Conservation (phyloP, 805 yeast genomes). For the Starmerella floricola region DNA sequence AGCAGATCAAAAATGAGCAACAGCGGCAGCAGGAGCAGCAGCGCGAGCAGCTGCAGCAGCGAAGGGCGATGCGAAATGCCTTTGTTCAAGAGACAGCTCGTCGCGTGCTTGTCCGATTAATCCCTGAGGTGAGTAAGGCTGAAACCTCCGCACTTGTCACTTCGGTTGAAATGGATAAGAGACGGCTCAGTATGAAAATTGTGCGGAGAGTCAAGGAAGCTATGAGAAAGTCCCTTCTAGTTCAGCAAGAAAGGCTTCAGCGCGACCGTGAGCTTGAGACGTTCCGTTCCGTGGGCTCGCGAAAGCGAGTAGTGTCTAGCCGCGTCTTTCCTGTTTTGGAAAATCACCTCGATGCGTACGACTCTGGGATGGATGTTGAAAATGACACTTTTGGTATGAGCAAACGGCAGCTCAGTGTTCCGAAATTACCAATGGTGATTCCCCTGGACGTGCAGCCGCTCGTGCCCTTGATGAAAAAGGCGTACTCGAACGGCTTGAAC, state of each 20-base stretch:
- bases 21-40: background rate
- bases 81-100: slow-evolving; percentile 2
- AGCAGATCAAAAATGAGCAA: background rate
- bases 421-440: too few species aligned
- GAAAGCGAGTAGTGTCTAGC: slow-evolving; percentile 5
- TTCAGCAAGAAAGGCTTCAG: background rate
- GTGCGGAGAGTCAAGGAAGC: background rate
- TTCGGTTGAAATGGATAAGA: background rate
- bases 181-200: background rate
- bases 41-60: background rate
- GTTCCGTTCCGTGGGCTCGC: background rate
- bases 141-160: background rate
- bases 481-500: background rate
- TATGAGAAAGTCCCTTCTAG: background rate
- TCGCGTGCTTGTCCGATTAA: background rate
- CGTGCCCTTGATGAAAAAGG: background rate
- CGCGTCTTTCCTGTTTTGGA: background rate
- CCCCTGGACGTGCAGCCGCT: background rate
- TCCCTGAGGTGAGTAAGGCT: background rate
- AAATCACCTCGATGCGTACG: background rate
- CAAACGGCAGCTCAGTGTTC: too few species aligned
- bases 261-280: slow-evolving; percentile 4
- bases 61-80: background rate
- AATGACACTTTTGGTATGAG: too few species aligned
- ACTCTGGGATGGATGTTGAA: too few species aligned